Evolutionary conservation across 2,329 filamentous ascomycete genomes (phyloP).

Genomic region (Boeremia exigua): DNA sequence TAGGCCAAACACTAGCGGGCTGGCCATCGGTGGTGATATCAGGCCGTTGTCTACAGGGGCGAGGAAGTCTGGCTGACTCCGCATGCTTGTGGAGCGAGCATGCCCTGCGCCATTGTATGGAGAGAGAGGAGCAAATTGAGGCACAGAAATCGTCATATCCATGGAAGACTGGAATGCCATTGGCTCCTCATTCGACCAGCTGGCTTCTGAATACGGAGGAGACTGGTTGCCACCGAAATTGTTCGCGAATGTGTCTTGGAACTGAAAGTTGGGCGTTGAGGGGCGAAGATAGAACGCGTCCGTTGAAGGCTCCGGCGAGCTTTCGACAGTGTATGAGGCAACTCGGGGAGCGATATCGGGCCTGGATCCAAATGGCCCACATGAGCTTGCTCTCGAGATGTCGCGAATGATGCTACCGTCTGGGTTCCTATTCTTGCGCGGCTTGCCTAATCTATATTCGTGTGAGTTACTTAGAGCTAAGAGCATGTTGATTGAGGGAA

Average conservation of each 20-base stretch:
- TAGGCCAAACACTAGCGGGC: slow-evolving; percentile 35
- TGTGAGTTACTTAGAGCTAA: slow-evolving; percentile 22
- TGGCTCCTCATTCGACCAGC: slow-evolving; percentile 43
- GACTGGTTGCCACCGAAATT: slow-evolving; percentile 43
- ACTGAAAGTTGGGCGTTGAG: slow-evolving; percentile 44
- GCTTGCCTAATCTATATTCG: slow-evolving; percentile 40
- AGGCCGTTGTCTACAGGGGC: slow-evolving; percentile 29
- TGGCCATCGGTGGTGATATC: slow-evolving; percentile 32
- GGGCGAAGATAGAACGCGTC: slow-evolving; percentile 46
- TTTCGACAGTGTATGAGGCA: slow-evolving; percentile 37
- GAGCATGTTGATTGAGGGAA: not conserved
- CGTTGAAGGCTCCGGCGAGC: slow-evolving; percentile 43
- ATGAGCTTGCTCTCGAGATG: slow-evolving; percentile 42
- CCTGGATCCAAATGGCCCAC: slow-evolving; percentile 35
- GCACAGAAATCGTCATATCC: slow-evolving; percentile 36
- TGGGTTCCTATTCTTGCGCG: slow-evolving; percentile 46
- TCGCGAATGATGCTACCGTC: slow-evolving; percentile 45
- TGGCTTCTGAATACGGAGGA: slow-evolving; percentile 41
- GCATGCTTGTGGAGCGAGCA: slow-evolving; percentile 35
- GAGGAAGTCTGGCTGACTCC: slow-evolving; percentile 43
- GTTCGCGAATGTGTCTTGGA: slow-evolving; percentile 41
- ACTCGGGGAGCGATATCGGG: slow-evolving; percentile 43
- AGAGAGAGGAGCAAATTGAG: slow-evolving; percentile 32
- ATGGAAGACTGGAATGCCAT: slow-evolving; percentile 37
- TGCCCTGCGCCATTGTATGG: slow-evolving; percentile 28